Percentiles rank a stretch among this genome's conserved stretches.
phyloP scores from a whole-genome alignment of 2,329 filamentous ascomycete genomes.

The Phialocephala subalpina region DNA sequence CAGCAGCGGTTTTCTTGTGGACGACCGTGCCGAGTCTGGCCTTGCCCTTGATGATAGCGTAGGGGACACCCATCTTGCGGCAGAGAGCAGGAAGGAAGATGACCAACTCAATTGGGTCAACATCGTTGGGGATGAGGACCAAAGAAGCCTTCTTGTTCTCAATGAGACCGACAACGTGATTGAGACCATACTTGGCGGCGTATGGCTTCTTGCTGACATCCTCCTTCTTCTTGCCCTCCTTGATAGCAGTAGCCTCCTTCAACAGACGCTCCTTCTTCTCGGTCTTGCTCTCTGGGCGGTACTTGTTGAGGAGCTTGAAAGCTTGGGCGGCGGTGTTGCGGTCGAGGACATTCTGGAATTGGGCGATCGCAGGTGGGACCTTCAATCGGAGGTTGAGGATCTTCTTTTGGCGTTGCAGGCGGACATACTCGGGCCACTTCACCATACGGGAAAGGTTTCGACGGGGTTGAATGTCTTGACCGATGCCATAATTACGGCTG shows the following conservation, averaged over 20 bases:
- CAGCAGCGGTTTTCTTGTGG: conserved; percentile 99
- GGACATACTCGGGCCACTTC: conserved; percentile 99
- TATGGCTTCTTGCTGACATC: conserved; percentile 99
- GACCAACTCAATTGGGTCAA: conserved; percentile 99
- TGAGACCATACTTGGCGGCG: conserved; percentile 98
- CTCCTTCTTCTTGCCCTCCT: conserved; percentile 99
- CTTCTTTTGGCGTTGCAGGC: conserved; percentile 85
- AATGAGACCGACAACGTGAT: conserved; percentile 97
- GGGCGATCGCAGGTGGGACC: conserved; percentile 95
- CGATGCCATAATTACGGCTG: conserved; percentile 96
- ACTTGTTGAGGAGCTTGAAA: conserved; percentile 99
- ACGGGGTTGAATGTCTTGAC: conserved; percentile 97
- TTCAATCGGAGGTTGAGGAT: conserved; percentile 98
- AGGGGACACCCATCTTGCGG: conserved; percentile 99
- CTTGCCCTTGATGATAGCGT: conserved; percentile 99
- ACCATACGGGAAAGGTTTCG: conserved; percentile 98
- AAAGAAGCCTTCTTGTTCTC: conserved; percentile 99
- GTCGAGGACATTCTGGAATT: conserved; percentile 98
- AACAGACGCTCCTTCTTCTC: conserved; percentile 99
- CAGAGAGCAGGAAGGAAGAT: conserved; percentile 99
- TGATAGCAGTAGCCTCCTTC: conserved; percentile 97
- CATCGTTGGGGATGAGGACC: conserved; percentile 98
- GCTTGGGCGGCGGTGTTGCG: conserved; percentile 95
- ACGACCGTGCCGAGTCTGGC: conserved; percentile 98
- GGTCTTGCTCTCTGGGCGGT: conserved; percentile 97